These are phyloP conservation scores for Drosera capensis DNA, from an alignment of 148 eudicot genomes.

Conservation along the genomic window DNA sequence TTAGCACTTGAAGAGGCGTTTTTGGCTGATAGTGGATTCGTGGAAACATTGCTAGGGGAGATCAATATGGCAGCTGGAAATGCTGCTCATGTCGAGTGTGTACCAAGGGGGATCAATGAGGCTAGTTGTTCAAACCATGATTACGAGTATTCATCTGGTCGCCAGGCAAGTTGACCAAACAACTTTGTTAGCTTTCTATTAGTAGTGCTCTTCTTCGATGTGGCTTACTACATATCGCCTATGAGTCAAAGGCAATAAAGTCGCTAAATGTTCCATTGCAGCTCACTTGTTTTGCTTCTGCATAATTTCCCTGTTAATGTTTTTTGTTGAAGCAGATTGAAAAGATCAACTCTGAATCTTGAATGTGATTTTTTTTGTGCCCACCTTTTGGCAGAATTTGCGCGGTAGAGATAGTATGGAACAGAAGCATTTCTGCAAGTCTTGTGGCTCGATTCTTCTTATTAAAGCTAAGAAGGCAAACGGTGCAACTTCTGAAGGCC, in stretches of 20 bases:
- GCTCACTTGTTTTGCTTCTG: no score
- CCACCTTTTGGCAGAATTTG: slow-evolving; percentile 3
- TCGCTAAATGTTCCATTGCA: neutral
- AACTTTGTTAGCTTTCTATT: neutral
- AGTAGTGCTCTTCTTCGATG: neutral
- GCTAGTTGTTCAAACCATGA: slow-evolving; percentile 40
- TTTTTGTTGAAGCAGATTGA: no score
- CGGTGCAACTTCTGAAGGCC: slow-evolving; percentile 30
- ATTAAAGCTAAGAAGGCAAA: slow-evolving; percentile 31
- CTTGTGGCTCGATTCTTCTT: slow-evolving; percentile 54
- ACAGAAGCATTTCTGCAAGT: slow-evolving; percentile 27
- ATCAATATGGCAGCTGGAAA: slow-evolving; percentile 69
- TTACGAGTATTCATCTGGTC: slow-evolving; percentile 23
- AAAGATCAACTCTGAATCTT: neutral
- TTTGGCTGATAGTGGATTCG: slow-evolving; percentile 78
- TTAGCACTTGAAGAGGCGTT: slow-evolving; percentile 89
- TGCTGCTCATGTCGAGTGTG: slow-evolving; percentile 27
- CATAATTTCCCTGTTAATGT: no score
- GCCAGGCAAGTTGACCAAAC: slow-evolving; percentile 33
- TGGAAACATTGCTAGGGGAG: slow-evolving; percentile 72
- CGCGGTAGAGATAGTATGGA: neutral
- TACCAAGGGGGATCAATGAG: slow-evolving; percentile 38
- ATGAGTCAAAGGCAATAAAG: neutral
- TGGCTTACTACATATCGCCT: no score
- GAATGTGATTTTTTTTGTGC: neutral